Base-by-base conservation (phyloP, 352 stramenopile genomes). In the Phytopythium montanum region DNA sequence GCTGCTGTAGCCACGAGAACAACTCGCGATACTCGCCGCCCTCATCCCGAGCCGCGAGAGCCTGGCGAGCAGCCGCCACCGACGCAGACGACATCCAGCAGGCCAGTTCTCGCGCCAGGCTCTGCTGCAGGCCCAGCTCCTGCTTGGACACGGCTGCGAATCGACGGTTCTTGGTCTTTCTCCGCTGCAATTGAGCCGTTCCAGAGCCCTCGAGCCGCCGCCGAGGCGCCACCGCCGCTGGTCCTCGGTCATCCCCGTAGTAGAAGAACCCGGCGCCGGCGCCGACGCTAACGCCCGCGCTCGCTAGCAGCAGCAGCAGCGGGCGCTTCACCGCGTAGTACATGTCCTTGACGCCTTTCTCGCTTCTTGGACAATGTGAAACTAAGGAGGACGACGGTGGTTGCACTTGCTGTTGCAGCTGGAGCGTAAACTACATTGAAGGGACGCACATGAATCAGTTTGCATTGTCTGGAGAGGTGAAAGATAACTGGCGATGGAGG, bases 111-210 rank as follows among this genome's bases (percentile, higher is more conserved):
- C 82, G 77, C 26, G 71, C 68, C 29, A 85, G 62, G 69, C 82
- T 92, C 68, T 92, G 82, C 48, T 90, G 78, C 59, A 88, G 68
- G 12, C 78, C 79, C 14, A 90, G 65, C 44, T 85, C 79, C 44
- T 81, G 69, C 64, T 75, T 81, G 23, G 73, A 81, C 42, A 70
- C 71, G 21, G 69, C 68, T 31, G 68, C 72, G 36, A 78, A 45
- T 33, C 65, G 61, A n/a, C 62, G 59, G 14, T 59, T 60, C 49
- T 50, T 64, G 54, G 48, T 61, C 41, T n/a, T n/a, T n/a, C 62
- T 69, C 39, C 50, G 49, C 10, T 28, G 63, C 39, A 31, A 14
- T 2, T 21, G 14, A 13, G 3, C 33, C 28, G 28, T n/a, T 42
- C 25, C 18, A 23, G 23, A 16, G 6, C 50, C 10, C 55, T 58